Base-by-base conservation (phyloP, 345 rosid species). In the Salix suchowensis region DNA sequence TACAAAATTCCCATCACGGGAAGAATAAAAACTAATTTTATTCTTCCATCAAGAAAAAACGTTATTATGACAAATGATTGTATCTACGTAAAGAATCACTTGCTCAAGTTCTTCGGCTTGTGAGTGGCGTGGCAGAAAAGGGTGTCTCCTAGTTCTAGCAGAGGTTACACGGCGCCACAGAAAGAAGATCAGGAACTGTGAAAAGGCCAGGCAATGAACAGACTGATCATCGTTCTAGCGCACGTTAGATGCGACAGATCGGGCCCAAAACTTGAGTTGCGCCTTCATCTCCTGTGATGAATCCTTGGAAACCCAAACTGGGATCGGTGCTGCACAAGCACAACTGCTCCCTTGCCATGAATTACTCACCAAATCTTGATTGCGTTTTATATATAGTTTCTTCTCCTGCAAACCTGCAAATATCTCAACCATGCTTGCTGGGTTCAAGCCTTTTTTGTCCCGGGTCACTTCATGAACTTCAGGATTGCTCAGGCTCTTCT, bases 171-270 rank as follows among this genome's bases (percentile, higher is more conserved):
- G 40, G 30, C 30, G 30, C 9, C 68, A 32, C 13, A 39, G 37
- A 30, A 32, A 6, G 18, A 19, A 39, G 32, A 2, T 39, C 18
- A 68, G 54, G 54, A 39, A 11, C 8, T 42, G 54, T 32, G 60
- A 7, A 32, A 13, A 42, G 48, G 15, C 50, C 50, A 12, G 13
- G 13, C 50, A 13, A 46, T 46, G 5, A 4, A 14, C 50, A 12
- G 4, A 4, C 1, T 12, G 14, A 46, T 46, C 50, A 12, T 46
- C 16, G 50, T 6, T 52, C 61, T 68, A 76, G 7, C 78, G 79
- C 74, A 87, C 90, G 72, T 91, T 88, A 58, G 88, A 87, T 4
- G 96, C 96, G 39, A 89, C 93, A n/a, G 90, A 86, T 78, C 92
- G 77, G 8, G 93, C 93, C 93, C 96, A 91, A 13, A 84, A 88